These are phyloP conservation scores for Apocynum venetum DNA, from an alignment of 257 asterid species.

Conservation along the genomic window DNA sequence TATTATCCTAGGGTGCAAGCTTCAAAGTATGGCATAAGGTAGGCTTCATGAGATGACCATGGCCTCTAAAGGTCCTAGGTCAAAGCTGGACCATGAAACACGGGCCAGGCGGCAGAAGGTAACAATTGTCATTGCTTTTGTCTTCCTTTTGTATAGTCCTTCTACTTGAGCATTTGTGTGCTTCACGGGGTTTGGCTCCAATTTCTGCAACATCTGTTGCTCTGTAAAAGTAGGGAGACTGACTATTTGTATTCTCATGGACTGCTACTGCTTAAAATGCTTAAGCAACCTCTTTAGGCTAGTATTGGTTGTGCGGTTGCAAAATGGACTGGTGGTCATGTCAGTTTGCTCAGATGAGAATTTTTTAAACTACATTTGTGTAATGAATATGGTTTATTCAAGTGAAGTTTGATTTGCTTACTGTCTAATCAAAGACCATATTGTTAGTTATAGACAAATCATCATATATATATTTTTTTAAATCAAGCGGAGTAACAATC, in stretches of 20 bases:
- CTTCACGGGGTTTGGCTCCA: background rate
- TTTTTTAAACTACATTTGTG: background rate
- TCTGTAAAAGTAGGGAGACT: background rate
- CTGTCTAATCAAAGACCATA: background rate
- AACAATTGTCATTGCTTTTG: slow-evolving; percentile 15
- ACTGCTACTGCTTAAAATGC: background rate
- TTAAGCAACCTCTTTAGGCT: background rate
- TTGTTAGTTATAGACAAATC: background rate
- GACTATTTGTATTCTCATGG: background rate
- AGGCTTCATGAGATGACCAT: slow-evolving; percentile 45
- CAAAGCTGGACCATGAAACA: slow-evolving; percentile 88
- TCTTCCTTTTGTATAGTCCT: background rate
- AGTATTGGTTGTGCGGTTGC: background rate
- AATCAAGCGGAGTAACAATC: background rate
- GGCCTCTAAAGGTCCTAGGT: slow-evolving; percentile 99
- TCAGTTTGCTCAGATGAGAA: background rate
- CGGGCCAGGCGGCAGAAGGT: slow-evolving; percentile 94
- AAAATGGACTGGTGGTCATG: background rate
- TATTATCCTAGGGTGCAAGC: slow-evolving; percentile 21
- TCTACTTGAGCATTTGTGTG: background rate
- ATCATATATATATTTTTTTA: too few relatives aligned
- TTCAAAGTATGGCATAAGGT: slow-evolving; percentile 37
- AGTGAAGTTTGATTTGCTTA: background rate
- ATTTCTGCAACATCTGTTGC: background rate
- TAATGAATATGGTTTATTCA: background rate